Evolutionary conservation across 305 asterid species (phyloP).

Genomic region (Ajuga reptans): DNA sequence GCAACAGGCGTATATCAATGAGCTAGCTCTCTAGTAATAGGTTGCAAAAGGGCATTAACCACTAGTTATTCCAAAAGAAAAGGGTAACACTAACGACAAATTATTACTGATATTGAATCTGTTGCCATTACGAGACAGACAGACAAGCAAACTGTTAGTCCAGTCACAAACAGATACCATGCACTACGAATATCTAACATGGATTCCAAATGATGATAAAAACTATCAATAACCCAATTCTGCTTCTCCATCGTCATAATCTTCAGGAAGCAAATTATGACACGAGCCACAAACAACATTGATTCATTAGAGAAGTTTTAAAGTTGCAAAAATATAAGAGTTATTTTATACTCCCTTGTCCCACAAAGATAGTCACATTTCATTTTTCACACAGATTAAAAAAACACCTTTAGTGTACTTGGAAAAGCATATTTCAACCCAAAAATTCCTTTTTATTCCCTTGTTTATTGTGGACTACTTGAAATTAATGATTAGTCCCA

Average conservation of each 20-base stretch:
- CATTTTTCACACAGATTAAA: too few species aligned
- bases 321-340: neutral
- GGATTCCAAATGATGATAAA: conserved; percentile 16
- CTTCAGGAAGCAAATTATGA: conserved; percentile 14
- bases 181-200: conserved; percentile 1
- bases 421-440: too few species aligned
- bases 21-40: neutral
- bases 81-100: neutral
- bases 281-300: conserved; percentile 4
- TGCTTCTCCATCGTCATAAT: conserved; percentile 14
- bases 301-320: neutral
- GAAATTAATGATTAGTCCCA: too few species aligned
- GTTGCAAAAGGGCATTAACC: neutral
- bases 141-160: neutral
- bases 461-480: too few species aligned
- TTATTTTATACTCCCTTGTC: neutral
- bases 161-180: conserved; percentile 17
- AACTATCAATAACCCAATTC: conserved; percentile 2
- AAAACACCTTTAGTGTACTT: too few species aligned
- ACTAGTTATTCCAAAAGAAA: neutral
- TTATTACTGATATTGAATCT: conserved; percentile 3
- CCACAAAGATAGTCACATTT: too few species aligned
- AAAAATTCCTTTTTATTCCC: too few species aligned
- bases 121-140: conserved; percentile 6
- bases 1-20: conserved; percentile 10